These are phyloP conservation scores for Orychophragmus violaceus DNA, from an alignment of 345 rosid genomes.

Conservation along the genomic window DNA sequence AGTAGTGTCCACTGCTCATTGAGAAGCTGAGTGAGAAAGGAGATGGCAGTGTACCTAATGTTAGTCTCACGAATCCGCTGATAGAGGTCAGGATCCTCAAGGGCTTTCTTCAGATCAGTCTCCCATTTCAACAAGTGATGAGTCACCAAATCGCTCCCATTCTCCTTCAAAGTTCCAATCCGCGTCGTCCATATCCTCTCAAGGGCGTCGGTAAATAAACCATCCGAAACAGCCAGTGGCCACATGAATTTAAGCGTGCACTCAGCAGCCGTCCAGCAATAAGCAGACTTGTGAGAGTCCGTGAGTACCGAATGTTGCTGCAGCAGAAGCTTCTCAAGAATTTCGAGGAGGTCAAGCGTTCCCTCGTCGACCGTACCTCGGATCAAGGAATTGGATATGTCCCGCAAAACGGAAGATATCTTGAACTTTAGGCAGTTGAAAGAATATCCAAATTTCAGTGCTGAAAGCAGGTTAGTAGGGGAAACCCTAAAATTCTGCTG, in stretches of 20 bases:
- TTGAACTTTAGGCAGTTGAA: background rate
- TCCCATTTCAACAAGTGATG: constrained; percentile 24
- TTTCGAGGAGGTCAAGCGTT: constrained; percentile 43
- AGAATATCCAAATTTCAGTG: constrained; percentile 6
- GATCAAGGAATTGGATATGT: constrained; percentile 4
- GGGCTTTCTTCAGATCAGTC: constrained; percentile 14
- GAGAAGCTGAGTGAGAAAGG: constrained; percentile 24
- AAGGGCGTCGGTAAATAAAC: constrained; percentile 33
- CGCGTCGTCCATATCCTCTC: constrained; percentile 53
- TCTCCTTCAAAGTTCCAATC: constrained; percentile 28
- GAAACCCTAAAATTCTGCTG: constrained; percentile 16
- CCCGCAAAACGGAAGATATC: constrained; percentile 15
- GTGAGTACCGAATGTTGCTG: constrained; percentile 10
- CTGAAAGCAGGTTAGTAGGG: background rate
- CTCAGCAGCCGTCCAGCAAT: constrained; percentile 49
- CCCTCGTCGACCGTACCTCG: constrained; percentile 23
- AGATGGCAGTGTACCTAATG: constrained; percentile 19
- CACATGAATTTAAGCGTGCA: constrained; percentile 43
- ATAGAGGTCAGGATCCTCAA: constrained; percentile 19
- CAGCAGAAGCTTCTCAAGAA: constrained; percentile 34
- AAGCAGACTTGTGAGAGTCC: constrained; percentile 51
- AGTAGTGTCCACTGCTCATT: constrained; percentile 21
- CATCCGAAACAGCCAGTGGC: constrained; percentile 28
- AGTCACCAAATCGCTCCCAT: constrained; percentile 34
- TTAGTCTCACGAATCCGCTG: constrained; percentile 22